Base-by-base conservation (phyloP, 768 basidiomycete genomes). In the Gymnopilus dilepis region DNA sequence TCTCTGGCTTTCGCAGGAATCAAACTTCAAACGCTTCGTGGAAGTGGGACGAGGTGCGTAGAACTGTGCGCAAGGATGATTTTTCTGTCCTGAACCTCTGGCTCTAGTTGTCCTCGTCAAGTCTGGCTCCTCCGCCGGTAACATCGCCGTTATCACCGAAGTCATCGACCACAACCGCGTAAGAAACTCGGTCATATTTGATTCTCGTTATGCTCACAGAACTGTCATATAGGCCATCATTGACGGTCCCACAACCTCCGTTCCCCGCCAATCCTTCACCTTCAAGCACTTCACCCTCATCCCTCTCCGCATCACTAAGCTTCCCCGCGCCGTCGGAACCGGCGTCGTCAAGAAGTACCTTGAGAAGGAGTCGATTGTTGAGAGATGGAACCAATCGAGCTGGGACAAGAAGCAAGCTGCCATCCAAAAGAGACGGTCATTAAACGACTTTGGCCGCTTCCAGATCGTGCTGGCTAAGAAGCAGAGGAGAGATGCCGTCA, bases 111-210 rank as follows among this genome's bases (percentile, higher is more conserved):
- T 98, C 76, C 94, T 99, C 80, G 85, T 99, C 81, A 92, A 91
- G 76, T 77, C 89, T 60, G 97, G 97, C 58, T 92, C 94, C 59
- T 86, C 80, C 61, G 82, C 87, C 47, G 95, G 95, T 68, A 91
- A 89, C 77, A 93, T 97, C 70, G 97, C 97, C 59, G 91, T 95
- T 65, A 96, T 99, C 76, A 89, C 88, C 53, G 95, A 99, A 78
- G 95, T 99, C 78, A 96, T 99, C 66, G 97, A 99, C 87, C 97
- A 99, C 85, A 97, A 95, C 84, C 88, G 96, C 75, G 97, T 97
- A 74, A 63, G 91, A 77, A 19, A 11, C 24, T 22, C 11, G 37
- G 45, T 22, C 55, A n/a, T n/a, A n/a, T 24, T 3, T 17, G 17
- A 15, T 19, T 24, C 21, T 26, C 15, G n/a, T n/a, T n/a, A 8